Evolutionary conservation across 176 grass and related monocot species (phyloP).

Genomic region (Aegilops umbellulata): DNA sequence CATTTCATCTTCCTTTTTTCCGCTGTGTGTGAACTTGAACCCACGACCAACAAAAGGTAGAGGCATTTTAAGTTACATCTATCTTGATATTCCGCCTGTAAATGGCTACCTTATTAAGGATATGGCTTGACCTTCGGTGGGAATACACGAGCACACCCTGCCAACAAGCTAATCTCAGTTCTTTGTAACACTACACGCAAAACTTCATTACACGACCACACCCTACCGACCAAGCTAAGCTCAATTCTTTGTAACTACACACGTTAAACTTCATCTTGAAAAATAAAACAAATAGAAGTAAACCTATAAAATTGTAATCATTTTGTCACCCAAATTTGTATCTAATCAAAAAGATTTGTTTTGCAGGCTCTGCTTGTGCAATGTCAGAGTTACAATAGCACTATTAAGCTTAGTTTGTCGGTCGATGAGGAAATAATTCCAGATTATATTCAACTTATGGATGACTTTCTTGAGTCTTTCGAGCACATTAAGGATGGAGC

Average conservation of each 20-base stretch:
- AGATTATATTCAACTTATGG: slow-evolving; percentile 46
- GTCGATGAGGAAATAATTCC: slow-evolving; percentile 54
- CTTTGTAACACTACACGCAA: neutral
- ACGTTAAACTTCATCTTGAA: neutral
- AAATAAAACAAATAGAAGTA: neutral
- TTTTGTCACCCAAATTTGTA: neutral
- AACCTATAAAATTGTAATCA: neutral
- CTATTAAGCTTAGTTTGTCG: slow-evolving; percentile 46
- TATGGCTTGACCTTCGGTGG: neutral
- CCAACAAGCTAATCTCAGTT: neutral
- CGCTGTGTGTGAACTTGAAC: neutral
- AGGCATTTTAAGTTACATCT: neutral
- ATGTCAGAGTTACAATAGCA: slow-evolving; percentile 61
- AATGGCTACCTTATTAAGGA: neutral
- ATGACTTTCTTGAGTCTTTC: slow-evolving; percentile 56
- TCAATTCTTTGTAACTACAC: neutral
- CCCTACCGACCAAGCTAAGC: neutral
- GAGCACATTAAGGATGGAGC: slow-evolving; percentile 34
- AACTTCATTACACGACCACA: neutral
- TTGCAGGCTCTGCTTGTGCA: slow-evolving; percentile 56
- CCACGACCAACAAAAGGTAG: neutral
- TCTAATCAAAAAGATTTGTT: neutral
- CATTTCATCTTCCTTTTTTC: neutral
- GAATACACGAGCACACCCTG: neutral
- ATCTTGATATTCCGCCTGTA: neutral